Percentiles rank a stretch among this genome's conserved stretches.
Evolutionary conservation across 257 asterid genomes (phyloP).

Genomic region (Fraxinus quadrangulata): DNA sequence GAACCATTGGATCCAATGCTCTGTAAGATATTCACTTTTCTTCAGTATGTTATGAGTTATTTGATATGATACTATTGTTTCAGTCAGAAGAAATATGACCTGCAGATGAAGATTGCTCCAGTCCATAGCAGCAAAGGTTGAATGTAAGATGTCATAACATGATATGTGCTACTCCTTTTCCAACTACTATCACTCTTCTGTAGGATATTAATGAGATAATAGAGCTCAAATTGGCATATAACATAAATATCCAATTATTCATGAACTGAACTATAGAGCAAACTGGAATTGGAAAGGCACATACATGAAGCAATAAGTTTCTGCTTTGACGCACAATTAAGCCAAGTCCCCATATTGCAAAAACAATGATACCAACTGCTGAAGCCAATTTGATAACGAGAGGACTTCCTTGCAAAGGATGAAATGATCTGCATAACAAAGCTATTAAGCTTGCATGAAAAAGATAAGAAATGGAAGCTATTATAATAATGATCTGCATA

Average conservation of each 20-base stretch:
- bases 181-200: conserved; percentile 81
- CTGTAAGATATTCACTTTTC: conserved; percentile 43
- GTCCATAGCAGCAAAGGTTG: conserved; percentile 88
- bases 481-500: conserved; percentile 22
- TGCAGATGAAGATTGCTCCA: conserved; percentile 85
- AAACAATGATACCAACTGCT: conserved; percentile 68
- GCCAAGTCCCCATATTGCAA: conserved; percentile 86
- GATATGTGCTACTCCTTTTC: conserved; percentile 77
- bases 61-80: conserved; percentile 15
- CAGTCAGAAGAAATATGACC: conserved; percentile 52
- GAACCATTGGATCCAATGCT: conserved; percentile 80
- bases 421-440: conserved; percentile 63
- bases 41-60: conserved; percentile 31
- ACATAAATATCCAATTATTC: conserved; percentile 16
- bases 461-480: conserved; percentile 1
- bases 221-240: conserved; percentile 12
- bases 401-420: conserved; percentile 57
- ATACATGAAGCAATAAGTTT: conserved; percentile 65
- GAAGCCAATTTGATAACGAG: conserved; percentile 63
- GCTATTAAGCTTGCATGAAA: conserved; percentile 13
- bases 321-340: conserved; percentile 71
- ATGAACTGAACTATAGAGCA: conserved; percentile 26
- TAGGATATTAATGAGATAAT: conserved; percentile 25
- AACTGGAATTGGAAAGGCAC: conserved; percentile 27
- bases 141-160: conserved; percentile 68